Evolutionary conservation across 345 rosid species (phyloP).

Genomic region (Psidium guajava): DNA sequence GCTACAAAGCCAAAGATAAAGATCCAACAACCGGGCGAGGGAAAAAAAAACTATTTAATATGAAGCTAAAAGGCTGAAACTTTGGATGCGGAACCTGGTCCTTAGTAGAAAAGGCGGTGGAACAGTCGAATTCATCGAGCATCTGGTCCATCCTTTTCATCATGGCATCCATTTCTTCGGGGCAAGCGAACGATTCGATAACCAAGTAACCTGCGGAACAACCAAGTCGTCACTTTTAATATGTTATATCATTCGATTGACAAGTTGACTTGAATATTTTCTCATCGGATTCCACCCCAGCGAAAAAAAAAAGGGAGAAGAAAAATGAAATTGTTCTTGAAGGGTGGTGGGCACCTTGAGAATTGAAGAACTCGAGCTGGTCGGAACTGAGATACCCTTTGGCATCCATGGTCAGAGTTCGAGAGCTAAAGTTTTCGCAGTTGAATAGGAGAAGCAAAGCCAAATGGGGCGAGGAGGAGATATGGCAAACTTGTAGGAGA

Average conservation of each 20-base stretch:
- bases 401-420: slow-evolving; percentile 29
- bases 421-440: not conserved
- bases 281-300: not conserved
- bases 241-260: too few species aligned
- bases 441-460: not conserved
- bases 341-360: slow-evolving; percentile 29
- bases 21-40: not conserved
- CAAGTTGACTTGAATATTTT: not conserved
- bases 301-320: too few species aligned
- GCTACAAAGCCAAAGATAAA: slow-evolving; percentile 14
- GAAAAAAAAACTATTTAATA: not conserved
- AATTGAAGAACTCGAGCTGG: slow-evolving; percentile 46
- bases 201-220: slow-evolving; percentile 53
- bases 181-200: slow-evolving; percentile 60
- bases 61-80: not conserved
- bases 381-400: slow-evolving; percentile 40
- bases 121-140: slow-evolving; percentile 49
- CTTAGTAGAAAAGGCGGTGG: slow-evolving; percentile 75
- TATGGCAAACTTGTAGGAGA: not conserved
- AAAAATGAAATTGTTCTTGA: not conserved
- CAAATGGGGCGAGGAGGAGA: not conserved
- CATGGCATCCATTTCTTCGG: slow-evolving; percentile 47
- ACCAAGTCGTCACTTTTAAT: not conserved
- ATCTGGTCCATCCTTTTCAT: slow-evolving; percentile 60
- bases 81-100: slow-evolving; percentile 42